phyloP scores from a whole-genome alignment of 192 early-diverging fungal genomes.

The Diversispora eburnea region DNA sequence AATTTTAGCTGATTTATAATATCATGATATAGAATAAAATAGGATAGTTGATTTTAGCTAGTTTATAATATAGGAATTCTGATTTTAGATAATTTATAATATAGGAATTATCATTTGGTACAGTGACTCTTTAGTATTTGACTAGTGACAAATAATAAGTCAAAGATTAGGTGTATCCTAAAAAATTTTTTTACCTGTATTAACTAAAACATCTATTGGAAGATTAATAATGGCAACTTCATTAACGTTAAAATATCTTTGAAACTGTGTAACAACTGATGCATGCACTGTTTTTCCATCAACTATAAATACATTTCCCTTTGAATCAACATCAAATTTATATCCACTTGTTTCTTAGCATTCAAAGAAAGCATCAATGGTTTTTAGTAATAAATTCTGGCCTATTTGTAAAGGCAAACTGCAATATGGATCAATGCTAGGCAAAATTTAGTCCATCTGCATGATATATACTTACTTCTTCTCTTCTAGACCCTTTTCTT shows the following conservation, averaged over 20 bases:
- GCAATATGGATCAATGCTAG: constrained; percentile 12
- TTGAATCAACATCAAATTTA: constrained; percentile 22
- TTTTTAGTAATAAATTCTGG: constrained; percentile 7
- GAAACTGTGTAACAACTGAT: neutral
- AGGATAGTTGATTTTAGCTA: too few relatives aligned
- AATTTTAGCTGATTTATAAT: too few relatives aligned
- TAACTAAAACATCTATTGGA: neutral
- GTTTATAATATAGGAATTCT: too few relatives aligned
- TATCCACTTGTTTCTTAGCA: constrained; percentile 12
- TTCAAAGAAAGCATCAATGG: constrained; percentile 15
- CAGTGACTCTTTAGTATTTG: too few relatives aligned
- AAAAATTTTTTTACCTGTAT: constrained; percentile 12
- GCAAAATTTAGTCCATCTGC: neutral
- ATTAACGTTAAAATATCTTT: neutral
- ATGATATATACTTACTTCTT: constrained; percentile 5
- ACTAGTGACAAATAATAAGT: too few relatives aligned
- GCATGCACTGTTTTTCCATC: neutral
- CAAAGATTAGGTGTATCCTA: neutral
- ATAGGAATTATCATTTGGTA: too few relatives aligned
- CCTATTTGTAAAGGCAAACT: constrained; percentile 27
- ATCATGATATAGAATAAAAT: too few relatives aligned
- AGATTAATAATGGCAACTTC: neutral
- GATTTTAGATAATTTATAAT: too few relatives aligned
- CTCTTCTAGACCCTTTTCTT: neutral
- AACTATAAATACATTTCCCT: constrained; percentile 18